These are phyloP conservation scores for Triticum timopheevii DNA, from an alignment of 176 grass and related monocot species.

Conservation along the genomic window DNA sequence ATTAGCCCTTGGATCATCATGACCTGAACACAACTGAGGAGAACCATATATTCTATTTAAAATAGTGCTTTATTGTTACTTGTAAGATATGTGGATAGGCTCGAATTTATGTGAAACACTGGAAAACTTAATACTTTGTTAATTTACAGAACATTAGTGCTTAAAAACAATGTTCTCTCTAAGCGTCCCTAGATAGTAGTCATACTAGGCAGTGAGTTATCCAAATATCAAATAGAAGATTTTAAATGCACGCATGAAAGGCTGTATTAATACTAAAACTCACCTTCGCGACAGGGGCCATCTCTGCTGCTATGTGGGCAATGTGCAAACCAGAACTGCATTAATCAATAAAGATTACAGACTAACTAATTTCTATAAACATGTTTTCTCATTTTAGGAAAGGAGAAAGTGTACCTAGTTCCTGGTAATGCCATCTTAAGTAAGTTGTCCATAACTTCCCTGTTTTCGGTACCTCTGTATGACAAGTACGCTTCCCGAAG, in stretches of 20 bases:
- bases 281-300: conserved; percentile 98
- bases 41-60: background rate
- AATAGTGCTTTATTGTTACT: background rate
- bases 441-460: conserved; percentile 70
- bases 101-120: conserved; percentile 2
- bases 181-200: background rate
- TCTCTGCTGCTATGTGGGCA: conserved; percentile 95
- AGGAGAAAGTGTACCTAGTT: conserved; percentile 51
- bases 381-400: conserved; percentile 6
- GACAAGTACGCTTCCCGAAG: conserved; percentile 79
- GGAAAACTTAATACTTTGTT: background rate
- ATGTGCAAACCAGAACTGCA: conserved; percentile 83
- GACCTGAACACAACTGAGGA: background rate
- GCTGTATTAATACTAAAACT: conserved; percentile 28
- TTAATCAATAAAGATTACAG: conserved; percentile 33
- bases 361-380: background rate
- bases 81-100: background rate
- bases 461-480: conserved; percentile 65
- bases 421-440: conserved; percentile 61
- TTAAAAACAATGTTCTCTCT: background rate
- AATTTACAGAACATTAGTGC: background rate
- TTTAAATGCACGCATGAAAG: conserved; percentile 23
- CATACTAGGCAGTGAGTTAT: conserved; percentile 5
- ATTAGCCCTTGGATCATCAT: conserved; percentile 20
- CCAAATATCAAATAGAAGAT: conserved; percentile 9